Base-by-base conservation (phyloP, 352 stramenopile genomes). In the Phytopythium helicoides region DNA sequence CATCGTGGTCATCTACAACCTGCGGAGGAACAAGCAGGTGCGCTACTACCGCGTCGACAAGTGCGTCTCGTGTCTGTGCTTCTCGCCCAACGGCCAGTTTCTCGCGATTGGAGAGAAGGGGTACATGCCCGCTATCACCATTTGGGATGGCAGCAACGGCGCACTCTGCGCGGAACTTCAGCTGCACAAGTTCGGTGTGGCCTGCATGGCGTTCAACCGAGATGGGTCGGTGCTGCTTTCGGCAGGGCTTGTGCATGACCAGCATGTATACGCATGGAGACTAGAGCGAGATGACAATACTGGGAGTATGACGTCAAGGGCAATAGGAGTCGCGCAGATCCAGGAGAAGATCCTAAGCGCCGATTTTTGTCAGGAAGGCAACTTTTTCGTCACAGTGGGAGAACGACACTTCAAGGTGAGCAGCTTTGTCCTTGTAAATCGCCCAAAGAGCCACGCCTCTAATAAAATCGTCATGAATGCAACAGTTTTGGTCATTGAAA, bases 1-100 rank as follows among this genome's bases (percentile, higher is more conserved):
- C 56, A 91, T 95, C 38, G 87, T 96, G 44, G 87, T 96, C n/a
- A 76, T 96, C 40, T 96, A 95, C 77, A 94, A 91, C 65, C 52
- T 92, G 23, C 66, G 82, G 0, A 64, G 85, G 34, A 87, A 94
- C 64, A 94, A 92, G 38, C 87, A 96, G 39, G 77, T 91, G 54
- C 75, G 83, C 3, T 96, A 95, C 66, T 95, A 95, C 62, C 86
- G 85, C 40, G 85, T 93, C 3, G 84, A 94, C 58, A 94, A 94
- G 48, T 64, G 56, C 18, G 86, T 96, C n/a, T 60, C 81, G 26
- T 89, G 85, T 45, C 54, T 95, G 19, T 76, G 70, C 52, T 96
- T 95, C 64, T 95, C 87, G 37, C 75, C 71, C 23, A 92, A 76
- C 25, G 87, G 87, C 8, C 81, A 88, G 51, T 93, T 79, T 59